Conservation (phyloP, 1,139 yeast species). For the Taiozyma sp. region DNA sequence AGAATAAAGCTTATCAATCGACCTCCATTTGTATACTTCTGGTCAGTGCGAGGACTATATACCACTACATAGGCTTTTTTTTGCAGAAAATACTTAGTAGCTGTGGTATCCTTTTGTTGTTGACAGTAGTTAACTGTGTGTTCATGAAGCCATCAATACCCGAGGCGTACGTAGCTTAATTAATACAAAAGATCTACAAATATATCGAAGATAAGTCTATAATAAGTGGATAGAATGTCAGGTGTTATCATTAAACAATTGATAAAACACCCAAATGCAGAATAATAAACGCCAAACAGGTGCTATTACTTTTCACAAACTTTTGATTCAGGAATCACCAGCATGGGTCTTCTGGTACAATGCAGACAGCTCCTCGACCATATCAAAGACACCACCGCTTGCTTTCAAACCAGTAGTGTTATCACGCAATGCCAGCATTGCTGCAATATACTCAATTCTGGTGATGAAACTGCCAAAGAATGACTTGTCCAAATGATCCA, state of each 20-base stretch:
- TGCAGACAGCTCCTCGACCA: not conserved
- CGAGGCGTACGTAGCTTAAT: too few species aligned
- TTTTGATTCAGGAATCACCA: not conserved
- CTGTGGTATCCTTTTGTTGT: too few species aligned
- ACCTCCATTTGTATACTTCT: too few species aligned
- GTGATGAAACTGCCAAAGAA: conserved; percentile 43
- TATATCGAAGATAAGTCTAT: too few species aligned
- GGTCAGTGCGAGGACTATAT: too few species aligned
- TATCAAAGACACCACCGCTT: not conserved
- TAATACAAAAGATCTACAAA: too few species aligned
- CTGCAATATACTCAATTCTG: conserved; percentile 42
- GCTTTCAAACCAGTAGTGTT: conserved; percentile 20
- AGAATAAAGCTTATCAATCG: too few species aligned
- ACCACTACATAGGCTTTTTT: too few species aligned
- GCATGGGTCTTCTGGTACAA: not conserved
- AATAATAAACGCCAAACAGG: not conserved
- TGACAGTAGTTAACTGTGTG: too few species aligned
- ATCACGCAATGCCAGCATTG: conserved; percentile 23
- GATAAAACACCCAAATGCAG: not conserved
- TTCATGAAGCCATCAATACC: too few species aligned
- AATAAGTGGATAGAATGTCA: too few species aligned
- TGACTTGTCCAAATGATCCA: conserved; percentile 28
- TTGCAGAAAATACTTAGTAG: too few species aligned
- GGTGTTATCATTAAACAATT: not conserved
- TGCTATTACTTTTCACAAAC: not conserved